phyloP scores from a whole-genome alignment of 768 basidiomycete species.

The Lyophyllum atratum region DNA sequence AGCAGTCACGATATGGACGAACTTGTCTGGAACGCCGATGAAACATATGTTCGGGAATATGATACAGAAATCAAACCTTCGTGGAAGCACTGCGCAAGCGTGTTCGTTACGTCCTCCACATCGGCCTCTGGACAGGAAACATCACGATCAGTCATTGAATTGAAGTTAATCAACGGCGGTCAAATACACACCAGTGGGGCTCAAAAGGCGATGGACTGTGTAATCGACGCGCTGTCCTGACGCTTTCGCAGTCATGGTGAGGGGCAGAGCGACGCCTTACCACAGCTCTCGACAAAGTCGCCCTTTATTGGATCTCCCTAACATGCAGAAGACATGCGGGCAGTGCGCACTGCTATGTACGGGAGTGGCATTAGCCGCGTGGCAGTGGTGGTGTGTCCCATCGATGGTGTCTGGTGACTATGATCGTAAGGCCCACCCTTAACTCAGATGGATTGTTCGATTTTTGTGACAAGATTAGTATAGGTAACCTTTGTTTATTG shows the following conservation, averaged over 20 bases:
- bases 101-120: constrained; percentile 7
- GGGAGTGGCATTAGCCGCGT: neutral
- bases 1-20: constrained; percentile 11
- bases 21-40: constrained; percentile 1
- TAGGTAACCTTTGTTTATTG: no score
- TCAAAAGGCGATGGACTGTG: neutral
- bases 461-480: no score
- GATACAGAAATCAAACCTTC: constrained; percentile 7
- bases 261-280: neutral
- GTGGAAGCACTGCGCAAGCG: constrained; percentile 10
- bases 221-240: neutral
- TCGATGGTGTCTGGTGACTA: neutral
- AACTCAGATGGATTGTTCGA: neutral
- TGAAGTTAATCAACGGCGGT: neutral
- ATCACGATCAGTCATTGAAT: neutral
- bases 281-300: neutral
- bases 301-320: neutral
- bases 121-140: constrained; percentile 4
- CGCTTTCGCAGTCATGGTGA: neutral
- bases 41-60: neutral
- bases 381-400: no score
- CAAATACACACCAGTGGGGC: neutral
- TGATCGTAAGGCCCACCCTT: neutral
- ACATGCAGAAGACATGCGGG: neutral
- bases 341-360: neutral